phyloP scores from a whole-genome alignment of 139 green algal genomes.

The Asterochloris erici region DNA sequence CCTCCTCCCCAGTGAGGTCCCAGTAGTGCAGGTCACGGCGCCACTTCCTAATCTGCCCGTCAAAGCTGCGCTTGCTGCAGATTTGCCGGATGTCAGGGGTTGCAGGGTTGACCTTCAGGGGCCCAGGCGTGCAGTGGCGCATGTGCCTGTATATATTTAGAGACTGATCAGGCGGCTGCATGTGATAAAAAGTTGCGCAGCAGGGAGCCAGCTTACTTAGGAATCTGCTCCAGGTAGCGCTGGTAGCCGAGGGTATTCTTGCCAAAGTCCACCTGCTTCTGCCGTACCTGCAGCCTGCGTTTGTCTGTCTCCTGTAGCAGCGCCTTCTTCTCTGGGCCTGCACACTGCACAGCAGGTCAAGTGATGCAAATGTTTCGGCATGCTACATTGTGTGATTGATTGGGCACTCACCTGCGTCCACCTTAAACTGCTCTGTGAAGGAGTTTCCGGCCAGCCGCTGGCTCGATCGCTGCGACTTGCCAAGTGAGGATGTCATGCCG shows the following conservation, averaged over 20 bases:
- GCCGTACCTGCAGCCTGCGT: conserved; percentile 59
- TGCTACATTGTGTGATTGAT: too few relatives aligned
- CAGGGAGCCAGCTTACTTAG: conserved; percentile 32
- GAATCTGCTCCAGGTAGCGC: conserved; percentile 62
- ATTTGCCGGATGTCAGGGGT: conserved; percentile 9
- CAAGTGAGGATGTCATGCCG: too few relatives aligned
- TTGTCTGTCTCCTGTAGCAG: conserved; percentile 31
- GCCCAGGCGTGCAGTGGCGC: too few relatives aligned
- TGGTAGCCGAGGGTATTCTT: conserved; percentile 91
- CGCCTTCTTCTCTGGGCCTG: not conserved
- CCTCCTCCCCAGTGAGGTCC: conserved; percentile 28
- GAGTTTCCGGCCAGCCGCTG: too few relatives aligned
- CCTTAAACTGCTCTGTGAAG: too few relatives aligned
- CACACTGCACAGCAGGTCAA: not conserved
- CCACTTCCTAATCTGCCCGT: conserved; percentile 52
- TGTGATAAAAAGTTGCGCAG: not conserved
- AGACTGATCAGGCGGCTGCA: not conserved
- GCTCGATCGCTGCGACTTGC: too few relatives aligned
- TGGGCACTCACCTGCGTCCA: too few relatives aligned
- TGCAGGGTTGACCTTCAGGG: not conserved
- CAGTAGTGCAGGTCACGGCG: conserved; percentile 44
- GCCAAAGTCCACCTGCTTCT: conserved; percentile 89
- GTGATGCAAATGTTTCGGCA: too few relatives aligned
- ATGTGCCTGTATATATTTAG: too few relatives aligned
- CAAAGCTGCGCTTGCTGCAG: conserved; percentile 54